phyloP scores from a whole-genome alignment of 768 basidiomycete genomes.

The Coprinellus micaceus region DNA sequence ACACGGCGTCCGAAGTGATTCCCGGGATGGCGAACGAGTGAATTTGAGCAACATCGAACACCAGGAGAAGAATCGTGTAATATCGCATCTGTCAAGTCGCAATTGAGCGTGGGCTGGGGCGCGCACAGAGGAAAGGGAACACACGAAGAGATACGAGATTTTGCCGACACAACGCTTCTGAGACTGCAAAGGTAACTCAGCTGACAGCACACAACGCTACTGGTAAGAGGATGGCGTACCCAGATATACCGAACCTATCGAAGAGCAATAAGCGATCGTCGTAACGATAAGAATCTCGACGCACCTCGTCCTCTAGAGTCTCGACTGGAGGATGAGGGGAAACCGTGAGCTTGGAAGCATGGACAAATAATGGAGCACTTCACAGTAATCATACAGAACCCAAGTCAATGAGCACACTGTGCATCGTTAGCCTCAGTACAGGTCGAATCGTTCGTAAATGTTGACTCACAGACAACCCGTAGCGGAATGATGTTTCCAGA shows the following conservation, averaged over 20 bases:
- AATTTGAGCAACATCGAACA: constrained; percentile 44
- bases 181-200: not conserved
- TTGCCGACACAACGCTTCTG: not conserved
- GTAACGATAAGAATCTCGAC: not conserved
- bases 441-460: not conserved
- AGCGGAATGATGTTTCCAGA: constrained; percentile 18
- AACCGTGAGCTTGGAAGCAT: not conserved
- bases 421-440: not conserved
- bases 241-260: not conserved
- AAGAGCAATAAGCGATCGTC: not conserved
- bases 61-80: constrained; percentile 40
- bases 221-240: too few relatives aligned
- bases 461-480: constrained; percentile 19
- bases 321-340: not conserved
- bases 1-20: not conserved
- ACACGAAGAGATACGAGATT: not conserved
- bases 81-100: constrained; percentile 38
- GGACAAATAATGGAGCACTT: not conserved
- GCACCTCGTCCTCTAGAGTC: not conserved
- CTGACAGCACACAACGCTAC: not conserved
- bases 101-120: not conserved
- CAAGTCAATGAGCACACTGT: constrained; percentile 21
- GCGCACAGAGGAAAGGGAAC: not conserved
- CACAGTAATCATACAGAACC: constrained; percentile 26
- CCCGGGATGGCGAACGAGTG: constrained; percentile 35